A percentile compares a stretch with the other conserved stretches of the same genome.
phyloP scores from a whole-genome alignment of 2,329 filamentous ascomycete genomes.

The Dissoconium aciculare region DNA sequence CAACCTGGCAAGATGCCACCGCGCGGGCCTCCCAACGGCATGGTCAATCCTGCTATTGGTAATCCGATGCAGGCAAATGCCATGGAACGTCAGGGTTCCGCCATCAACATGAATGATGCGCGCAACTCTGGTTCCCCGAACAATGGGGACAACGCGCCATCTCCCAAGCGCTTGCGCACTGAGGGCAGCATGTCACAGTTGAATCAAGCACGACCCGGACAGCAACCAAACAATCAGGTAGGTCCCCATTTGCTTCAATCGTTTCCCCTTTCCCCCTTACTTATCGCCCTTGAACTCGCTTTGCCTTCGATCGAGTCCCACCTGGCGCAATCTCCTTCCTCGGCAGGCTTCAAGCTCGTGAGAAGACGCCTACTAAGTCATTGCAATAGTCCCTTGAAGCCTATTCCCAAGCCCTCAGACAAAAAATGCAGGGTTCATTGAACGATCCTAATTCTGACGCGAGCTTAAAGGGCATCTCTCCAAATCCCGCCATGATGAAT shows the following conservation, averaged over 20 bases:
- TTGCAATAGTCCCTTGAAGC: conserved; percentile 76
- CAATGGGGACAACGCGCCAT: conserved; percentile 62
- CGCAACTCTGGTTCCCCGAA: conserved; percentile 56
- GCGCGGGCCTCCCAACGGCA: conserved; percentile 12
- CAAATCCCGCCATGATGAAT: conserved; percentile 43
- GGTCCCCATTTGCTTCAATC: conserved; percentile 16
- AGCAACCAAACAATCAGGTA: conserved; percentile 21
- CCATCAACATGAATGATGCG: conserved; percentile 70
- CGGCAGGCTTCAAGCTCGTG: conserved; percentile 58
- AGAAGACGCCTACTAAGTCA: conserved; percentile 38
- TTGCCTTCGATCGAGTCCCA: too few species aligned
- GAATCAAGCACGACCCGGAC: conserved; percentile 27
- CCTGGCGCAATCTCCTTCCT: too few species aligned
- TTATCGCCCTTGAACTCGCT: conserved; percentile 13
- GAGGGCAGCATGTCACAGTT: conserved; percentile 60
- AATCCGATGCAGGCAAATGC: conserved; percentile 49
- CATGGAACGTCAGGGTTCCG: conserved; percentile 78
- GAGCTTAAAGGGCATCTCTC: conserved; percentile 45
- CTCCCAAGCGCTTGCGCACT: conserved; percentile 76
- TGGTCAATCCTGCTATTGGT: conserved; percentile 9
- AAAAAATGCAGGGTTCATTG: conserved; percentile 69
- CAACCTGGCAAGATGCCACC: background rate
- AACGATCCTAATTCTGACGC: conserved; percentile 49
- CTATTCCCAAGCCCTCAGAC: conserved; percentile 71
- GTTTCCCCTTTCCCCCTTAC: conserved; percentile 10